Evolutionary conservation across 2,329 filamentous ascomycete genomes (phyloP), one percentile per base, ranked within the genome.

Genomic region (Pezicula carpinea): DNA sequence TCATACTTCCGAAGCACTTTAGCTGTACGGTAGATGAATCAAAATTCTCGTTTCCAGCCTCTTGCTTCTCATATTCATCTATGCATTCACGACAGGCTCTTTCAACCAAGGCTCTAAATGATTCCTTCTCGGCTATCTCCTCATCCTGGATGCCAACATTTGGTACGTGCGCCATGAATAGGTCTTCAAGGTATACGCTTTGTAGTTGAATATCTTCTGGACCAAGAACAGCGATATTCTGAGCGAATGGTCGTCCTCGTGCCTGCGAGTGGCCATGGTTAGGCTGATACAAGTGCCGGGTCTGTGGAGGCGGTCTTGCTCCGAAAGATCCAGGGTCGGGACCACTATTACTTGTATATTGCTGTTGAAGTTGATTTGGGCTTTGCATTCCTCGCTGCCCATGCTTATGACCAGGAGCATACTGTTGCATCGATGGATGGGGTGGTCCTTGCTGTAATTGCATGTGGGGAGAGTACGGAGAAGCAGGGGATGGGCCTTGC

Each of bases 1-100:
- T 79, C 39, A 95, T 73, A 62, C 89, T 95, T 5, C 89, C 90
- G 61, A 93, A 95, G 59, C 85, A 89, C 56, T 81, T 81, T 13
- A 95, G 71, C 44, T 81, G 73, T n/a, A 92, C 76, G 43, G 77
- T 77, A 8, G 69, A 61, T 19, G 74, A 60, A 14, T 74, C 68
- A 47, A 86, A 82, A 5, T 64, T 58, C 39, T 69, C 63, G 7
- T 75, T 67, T 0, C 52, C 49, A 4, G 67, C 53, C 15, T 67
- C 61, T n/a, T 66, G 60, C 8, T 57, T 52, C 54, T 85, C 82
- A 53, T 79, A 68, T 7, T 70, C 63, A 5, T 68, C 62, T 42
- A 89, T 77, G 2, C 78, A 76, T 44, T 77, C 64, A 44, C 76
- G 78, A 53, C 86, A 86, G 18, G 87, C 75, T 7, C 65, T 56